Base-by-base conservation (phyloP, 768 basidiomycete genomes). In the Boletales sp. region DNA sequence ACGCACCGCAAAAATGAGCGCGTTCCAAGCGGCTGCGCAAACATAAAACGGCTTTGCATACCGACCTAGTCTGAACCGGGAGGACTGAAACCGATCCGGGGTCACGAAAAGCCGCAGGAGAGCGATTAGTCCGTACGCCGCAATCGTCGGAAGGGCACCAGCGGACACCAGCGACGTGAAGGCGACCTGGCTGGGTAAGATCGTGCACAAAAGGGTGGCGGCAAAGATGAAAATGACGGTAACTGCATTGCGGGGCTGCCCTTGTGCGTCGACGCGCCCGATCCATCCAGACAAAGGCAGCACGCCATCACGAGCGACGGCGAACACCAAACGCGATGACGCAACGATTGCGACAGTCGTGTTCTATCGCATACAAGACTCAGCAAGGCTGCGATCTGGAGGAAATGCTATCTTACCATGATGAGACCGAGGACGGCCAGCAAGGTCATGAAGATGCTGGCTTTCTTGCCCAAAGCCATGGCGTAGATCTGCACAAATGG, bases 231-330 rank as follows among this genome's bases (percentile, higher is more conserved):
- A 89, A 64, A 94, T 94, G 58, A 94, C 84, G 3, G 90, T 90
- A 15, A 94, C 84, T 12, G 93, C 93, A 63, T 92, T 86, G 48
- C 74, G 78, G 0, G 93, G 93, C 59, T 94, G 88, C 2, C 88
- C 86, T 14, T 77, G 68, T 0, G 67, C 54, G 43, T 87, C 83
- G 37, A 94, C 87, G 52, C 75, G 69, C 39, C 88, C 83, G 45
- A 97, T 87, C 93, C 92, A 95, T 12, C 70, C 52, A 0, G 89
- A 92, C 41, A 89, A 64, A 1, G 94, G 93, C 11, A 97, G 74
- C 0, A 94, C 90, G 27, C 93, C 93, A 58, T 97, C 94, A 46
- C 94, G 85, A n/a, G 93, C 93, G 40, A 97, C 87, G 9, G 93
- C 94, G 61, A 89, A 97, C 36, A 97, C 78, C 24, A 97, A 78